Percentiles rank a stretch among this genome's conserved stretches.
Evolutionary conservation across 1,284 basidiomycete species (phyloP).

Genomic region (Malassezia caprae): DNA sequence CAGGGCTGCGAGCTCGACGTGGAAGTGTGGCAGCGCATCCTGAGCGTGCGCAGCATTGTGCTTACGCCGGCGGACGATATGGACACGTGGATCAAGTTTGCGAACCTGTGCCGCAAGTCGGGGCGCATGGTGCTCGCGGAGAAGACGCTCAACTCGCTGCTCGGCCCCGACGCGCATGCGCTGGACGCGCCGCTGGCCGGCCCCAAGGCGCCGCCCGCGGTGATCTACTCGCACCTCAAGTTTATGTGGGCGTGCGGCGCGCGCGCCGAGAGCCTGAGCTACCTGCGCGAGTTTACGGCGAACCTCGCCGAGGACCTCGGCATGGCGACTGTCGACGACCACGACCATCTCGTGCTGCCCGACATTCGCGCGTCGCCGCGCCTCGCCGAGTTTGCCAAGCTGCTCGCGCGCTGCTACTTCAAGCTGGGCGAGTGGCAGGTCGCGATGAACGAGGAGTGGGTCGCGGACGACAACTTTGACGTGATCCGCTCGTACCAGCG

Average conservation of each 20-base stretch:
- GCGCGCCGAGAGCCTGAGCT: constrained; percentile 68
- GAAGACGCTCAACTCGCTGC: constrained; percentile 72
- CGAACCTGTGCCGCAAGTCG: constrained; percentile 74
- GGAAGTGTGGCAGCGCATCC: constrained; percentile 95
- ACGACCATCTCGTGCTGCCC: constrained; percentile 30
- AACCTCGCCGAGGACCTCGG: constrained; percentile 64
- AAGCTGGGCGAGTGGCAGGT: constrained; percentile 92
- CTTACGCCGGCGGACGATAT: constrained; percentile 88
- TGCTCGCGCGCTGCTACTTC: constrained; percentile 93
- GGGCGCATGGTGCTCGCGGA: constrained; percentile 81
- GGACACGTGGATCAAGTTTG: constrained; percentile 93
- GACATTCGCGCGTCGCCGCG: constrained; percentile 38
- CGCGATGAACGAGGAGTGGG: constrained; percentile 69
- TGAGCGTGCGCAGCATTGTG: constrained; percentile 90
- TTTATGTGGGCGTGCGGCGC: constrained; percentile 88
- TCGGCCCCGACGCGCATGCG: constrained; percentile 37
- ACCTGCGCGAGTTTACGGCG: constrained; percentile 73
- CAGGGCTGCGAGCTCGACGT: constrained; percentile 97
- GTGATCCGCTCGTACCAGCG: constrained; percentile 64
- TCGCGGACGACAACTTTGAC: constrained; percentile 39
- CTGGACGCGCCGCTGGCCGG: constrained; percentile 29
- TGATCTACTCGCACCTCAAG: constrained; percentile 93
- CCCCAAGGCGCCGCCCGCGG: constrained; percentile 66
- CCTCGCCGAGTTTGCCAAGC: constrained; percentile 65
- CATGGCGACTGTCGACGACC: constrained; percentile 48